A percentile compares a stretch with the other conserved stretches of the same genome.
Evolutionary conservation across 2,329 filamentous ascomycete species (phyloP).

Genomic region (Diaporthe batatas): DNA sequence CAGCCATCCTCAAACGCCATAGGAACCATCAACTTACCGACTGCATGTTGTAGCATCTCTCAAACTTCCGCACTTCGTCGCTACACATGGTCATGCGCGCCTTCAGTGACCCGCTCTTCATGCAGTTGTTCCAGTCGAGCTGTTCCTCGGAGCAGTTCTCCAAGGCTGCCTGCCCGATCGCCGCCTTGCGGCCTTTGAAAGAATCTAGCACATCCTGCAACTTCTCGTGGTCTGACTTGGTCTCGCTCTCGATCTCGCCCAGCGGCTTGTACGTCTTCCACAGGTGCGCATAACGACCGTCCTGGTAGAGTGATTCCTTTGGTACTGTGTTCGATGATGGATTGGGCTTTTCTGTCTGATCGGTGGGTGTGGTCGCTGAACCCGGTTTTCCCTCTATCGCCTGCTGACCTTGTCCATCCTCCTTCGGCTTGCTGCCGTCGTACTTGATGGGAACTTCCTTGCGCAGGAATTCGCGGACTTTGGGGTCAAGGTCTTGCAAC

Average conservation of each 20-base stretch:
- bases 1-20: not conserved
- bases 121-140: slow-evolving; percentile 85
- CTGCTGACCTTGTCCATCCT: slow-evolving; percentile 22
- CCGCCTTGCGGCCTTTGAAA: slow-evolving; percentile 84
- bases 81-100: slow-evolving; percentile 85
- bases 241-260: slow-evolving; percentile 74
- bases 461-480: slow-evolving; percentile 86
- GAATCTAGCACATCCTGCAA: slow-evolving; percentile 83
- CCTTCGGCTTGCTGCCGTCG: slow-evolving; percentile 47
- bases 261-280: slow-evolving; percentile 93
- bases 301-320: slow-evolving; percentile 66
- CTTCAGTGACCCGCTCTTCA: slow-evolving; percentile 76
- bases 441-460: slow-evolving; percentile 84
- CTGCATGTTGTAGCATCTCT: slow-evolving; percentile 91
- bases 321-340: slow-evolving; percentile 54
- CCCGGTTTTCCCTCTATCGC: slow-evolving; percentile 18
- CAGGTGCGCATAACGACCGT: slow-evolving; percentile 81
- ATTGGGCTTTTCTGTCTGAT: slow-evolving; percentile 39
- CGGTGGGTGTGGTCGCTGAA: slow-evolving; percentile 16
- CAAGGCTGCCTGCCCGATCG: slow-evolving; percentile 83
- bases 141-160: slow-evolving; percentile 96
- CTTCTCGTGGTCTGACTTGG: slow-evolving; percentile 83
- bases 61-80: slow-evolving; percentile 80
- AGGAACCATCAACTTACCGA: slow-evolving; percentile 63
- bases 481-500: slow-evolving; percentile 82